Base-by-base conservation (phyloP, 768 basidiomycete species). In the Gymnopilus junonius region DNA sequence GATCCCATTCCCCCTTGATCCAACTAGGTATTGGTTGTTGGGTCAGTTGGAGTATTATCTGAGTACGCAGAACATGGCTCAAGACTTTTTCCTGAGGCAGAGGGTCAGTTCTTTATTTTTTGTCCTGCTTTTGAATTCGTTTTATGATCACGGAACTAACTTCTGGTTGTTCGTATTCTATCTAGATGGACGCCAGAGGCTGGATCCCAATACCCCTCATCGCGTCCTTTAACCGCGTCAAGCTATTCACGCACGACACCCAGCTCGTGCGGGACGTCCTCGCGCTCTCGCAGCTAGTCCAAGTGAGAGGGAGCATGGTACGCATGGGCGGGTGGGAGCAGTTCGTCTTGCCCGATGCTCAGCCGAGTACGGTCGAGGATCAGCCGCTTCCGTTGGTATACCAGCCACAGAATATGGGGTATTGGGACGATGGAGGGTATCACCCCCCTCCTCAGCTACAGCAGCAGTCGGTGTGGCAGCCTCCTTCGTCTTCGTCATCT, bases 31-130 rank as follows among this genome's bases (percentile, higher is more conserved):
- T 69, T 87, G 85, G 72, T 79, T 97, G 27, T 83, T 97, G 45
- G 89, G 87, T 1, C 92, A 97, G 75, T 77, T 97, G 55, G 96
- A 97, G 76, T 97, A 94, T 75, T 98, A 97, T 78, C 82, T 98
- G 67, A 93, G 94, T 68, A 82, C 90, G 59, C 89, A 97, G 73
- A 97, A 97, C 72, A 82, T 98, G 78, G 91, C 85, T n/a, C 86
- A 88, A 72, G 95, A 98, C 74, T 83, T 91, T 67, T 97, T 84
- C 77, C 80, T 98, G 35, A 84, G 94, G 56, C 83, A 88, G 76
- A 81, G 86, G 78, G 94, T 93, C 69, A 71, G 89, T 81, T 51
- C 51, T 66, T 20, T 66, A 25, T 51, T 63, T 66, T 25, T 58
- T 23, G 25, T 58, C 56, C 42, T 15, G 46, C 61, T 43, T 58